A percentile compares a stretch with the other conserved stretches of the same genome.
Conservation (phyloP, 371 early-diverging fungal genomes). For the Mortierella sp. region DNA sequence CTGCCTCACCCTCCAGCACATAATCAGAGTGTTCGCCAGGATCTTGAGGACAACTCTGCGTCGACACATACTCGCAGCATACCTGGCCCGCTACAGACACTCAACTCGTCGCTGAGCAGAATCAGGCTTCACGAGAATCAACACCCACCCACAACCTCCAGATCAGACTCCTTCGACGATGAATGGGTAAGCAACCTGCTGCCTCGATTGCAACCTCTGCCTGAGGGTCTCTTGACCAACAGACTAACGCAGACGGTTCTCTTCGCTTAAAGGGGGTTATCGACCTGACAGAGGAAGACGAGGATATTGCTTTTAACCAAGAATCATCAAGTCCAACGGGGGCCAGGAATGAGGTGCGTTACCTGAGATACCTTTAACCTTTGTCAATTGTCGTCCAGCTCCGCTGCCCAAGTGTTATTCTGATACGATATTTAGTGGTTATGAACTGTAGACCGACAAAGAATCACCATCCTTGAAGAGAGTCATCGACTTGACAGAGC, state of each 20-base stretch:
- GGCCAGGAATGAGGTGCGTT: constrained; percentile 29
- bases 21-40: not conserved
- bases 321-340: constrained; percentile 25
- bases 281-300: no score
- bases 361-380: no score
- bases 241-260: not conserved
- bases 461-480: no score
- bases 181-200: constrained; percentile 30
- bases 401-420: no score
- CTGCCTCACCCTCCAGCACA: not conserved
- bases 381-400: no score
- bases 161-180: constrained; percentile 39
- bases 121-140: constrained; percentile 32
- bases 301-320: not conserved
- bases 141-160: constrained; percentile 7
- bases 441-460: no score
- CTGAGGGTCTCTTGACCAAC: not conserved
- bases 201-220: not conserved
- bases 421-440: no score
- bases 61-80: not conserved
- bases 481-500: not conserved
- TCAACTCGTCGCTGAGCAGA: constrained; percentile 46
- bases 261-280: constrained; percentile 14
- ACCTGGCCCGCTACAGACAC: constrained; percentile 25
- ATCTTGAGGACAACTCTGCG: not conserved